Evolutionary conservation across 176 grass and related monocot genomes (phyloP), one percentile per base, ranked within the genome.

Genomic region (Paspalum vaginatum): DNA sequence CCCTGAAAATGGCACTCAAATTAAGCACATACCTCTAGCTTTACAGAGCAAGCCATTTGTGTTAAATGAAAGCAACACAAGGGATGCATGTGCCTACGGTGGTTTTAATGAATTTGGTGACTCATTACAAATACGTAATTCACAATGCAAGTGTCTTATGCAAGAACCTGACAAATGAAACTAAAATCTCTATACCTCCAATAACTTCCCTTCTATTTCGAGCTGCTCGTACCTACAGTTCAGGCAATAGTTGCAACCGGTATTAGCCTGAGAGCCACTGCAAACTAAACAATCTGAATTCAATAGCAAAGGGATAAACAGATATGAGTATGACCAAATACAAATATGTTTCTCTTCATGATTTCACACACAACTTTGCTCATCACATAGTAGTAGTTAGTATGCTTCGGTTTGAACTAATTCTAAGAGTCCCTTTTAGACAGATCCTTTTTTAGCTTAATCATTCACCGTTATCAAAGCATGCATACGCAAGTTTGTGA

Each of bases 161-260:
- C 3, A 58, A 65, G 21, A 52, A 70, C 16, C 56, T 4, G 15
- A 68, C 9, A 75, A 53, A 54, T 50, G 32, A 68, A 59, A 13
- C 40, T 41, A 54, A 59, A 67, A 32, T 26, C 50, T 37, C 6
- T 55, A 25, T 92, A 94, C 95, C 95, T 94, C 88, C 78, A 98
- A 60, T 12, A 98, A 71, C 77, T 93, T 98, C 53, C 87, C 91
- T 92, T 94, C 92, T 68, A 94, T 66, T 76, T 92, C 85, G 85
- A 98, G 93, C 72, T 94, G 78, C 44, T 98, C 95, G 43, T 90
- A 97, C 75, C 91, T 97, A 87, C 85, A 73, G 75, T 70, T 74
- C 14, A 80, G 13, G 61, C 25, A 79, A 69, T 9, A 84, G 72
- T 42, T 68, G 10, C 69, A 70, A 63, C 22, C 9, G 59, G 7